Conservation (phyloP, 306 rosid genomes). For the Prunus davidiana region DNA sequence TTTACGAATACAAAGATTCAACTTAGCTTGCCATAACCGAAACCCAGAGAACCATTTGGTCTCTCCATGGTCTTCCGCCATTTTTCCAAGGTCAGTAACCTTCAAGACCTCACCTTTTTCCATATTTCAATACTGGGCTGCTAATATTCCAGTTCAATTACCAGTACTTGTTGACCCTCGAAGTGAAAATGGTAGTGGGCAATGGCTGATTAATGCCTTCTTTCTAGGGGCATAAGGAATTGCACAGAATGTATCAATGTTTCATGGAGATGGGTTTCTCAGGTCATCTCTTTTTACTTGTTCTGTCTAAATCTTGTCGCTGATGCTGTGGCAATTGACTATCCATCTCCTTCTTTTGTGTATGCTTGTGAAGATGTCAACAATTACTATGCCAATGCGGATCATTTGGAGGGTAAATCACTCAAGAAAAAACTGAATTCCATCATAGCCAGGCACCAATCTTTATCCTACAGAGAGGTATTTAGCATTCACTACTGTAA, state of each 20-base stretch:
- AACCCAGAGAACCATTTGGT: neutral
- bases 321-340: conserved; percentile 38
- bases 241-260: conserved; percentile 20
- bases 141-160: neutral
- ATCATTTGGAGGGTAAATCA: conserved; percentile 41
- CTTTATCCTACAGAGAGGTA: conserved; percentile 46
- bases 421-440: conserved; percentile 45
- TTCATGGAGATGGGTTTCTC: conserved; percentile 49
- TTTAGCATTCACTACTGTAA: neutral
- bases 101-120: neutral
- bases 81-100: conserved; percentile 7
- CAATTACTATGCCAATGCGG: conserved; percentile 40
- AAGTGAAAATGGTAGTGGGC: neutral
- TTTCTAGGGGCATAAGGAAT: conserved; percentile 26
- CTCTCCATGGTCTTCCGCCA: neutral
- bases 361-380: conserved; percentile 54
- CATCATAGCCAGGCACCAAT: conserved; percentile 50
- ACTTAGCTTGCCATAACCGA: neutral
- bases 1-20: neutral
- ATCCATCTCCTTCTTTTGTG: conserved; percentile 30
- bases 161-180: neutral
- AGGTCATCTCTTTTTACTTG: conserved; percentile 48
- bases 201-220: neutral
- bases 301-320: conserved; percentile 40
- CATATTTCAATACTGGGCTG: neutral